Conservation (phyloP, 2,329 filamentous ascomycete genomes). For the Chrysoporthe austroafricana region DNA sequence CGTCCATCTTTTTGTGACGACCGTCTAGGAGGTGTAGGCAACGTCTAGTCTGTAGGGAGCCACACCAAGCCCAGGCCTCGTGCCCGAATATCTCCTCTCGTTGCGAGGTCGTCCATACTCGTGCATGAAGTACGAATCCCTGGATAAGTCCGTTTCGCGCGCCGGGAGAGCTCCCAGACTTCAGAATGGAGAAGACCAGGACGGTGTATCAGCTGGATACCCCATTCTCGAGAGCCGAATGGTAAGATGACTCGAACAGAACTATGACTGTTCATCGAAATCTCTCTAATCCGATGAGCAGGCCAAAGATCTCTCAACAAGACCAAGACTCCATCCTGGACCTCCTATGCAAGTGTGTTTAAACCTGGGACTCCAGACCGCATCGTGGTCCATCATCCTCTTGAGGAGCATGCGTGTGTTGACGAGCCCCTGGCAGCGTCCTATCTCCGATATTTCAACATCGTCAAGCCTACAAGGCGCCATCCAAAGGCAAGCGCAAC, state of each 20-base stretch:
- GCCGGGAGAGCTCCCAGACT: neutral
- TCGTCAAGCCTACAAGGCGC: constrained; percentile 54
- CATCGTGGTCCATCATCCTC: constrained; percentile 1
- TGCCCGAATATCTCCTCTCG: neutral
- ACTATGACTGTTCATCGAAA: neutral
- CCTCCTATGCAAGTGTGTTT: constrained; percentile 65
- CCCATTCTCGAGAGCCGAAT: constrained; percentile 63
- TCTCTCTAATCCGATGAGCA: constrained; percentile 38
- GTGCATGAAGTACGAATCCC: neutral
- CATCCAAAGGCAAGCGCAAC: constrained; percentile 65
- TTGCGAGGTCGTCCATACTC: neutral
- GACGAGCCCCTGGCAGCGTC: constrained; percentile 49
- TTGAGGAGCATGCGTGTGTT: constrained; percentile 8
- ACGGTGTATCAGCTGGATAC: constrained; percentile 67
- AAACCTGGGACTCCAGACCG: constrained; percentile 17
- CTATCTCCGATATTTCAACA: constrained; percentile 67
- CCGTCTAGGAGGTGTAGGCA: neutral
- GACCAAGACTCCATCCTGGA: constrained; percentile 69
- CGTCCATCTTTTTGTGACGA: neutral
- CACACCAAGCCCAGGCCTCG: neutral
- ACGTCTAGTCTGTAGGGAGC: neutral
- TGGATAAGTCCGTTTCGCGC: neutral
- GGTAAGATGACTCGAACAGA: constrained; percentile 47
- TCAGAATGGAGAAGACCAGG: constrained; percentile 58
- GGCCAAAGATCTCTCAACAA: constrained; percentile 62